Percentiles rank a stretch among this genome's conserved stretches.
These are phyloP conservation scores for Lactarius deliciosus DNA, from an alignment of 768 basidiomycete species.

Conservation along the genomic window DNA sequence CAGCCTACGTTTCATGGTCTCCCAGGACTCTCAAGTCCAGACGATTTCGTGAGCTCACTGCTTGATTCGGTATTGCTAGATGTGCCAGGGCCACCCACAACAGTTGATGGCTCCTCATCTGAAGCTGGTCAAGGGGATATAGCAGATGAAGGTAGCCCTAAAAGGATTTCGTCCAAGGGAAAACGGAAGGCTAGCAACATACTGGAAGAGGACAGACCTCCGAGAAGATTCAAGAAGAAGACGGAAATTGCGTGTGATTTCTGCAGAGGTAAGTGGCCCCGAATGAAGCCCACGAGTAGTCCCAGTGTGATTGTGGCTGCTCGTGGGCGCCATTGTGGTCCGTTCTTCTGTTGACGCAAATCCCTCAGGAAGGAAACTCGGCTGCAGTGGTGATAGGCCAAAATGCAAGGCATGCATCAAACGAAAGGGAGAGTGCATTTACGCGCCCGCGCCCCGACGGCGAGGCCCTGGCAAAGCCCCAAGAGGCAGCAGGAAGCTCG, in stretches of 20 bases:
- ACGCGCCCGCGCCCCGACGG: constrained; percentile 52
- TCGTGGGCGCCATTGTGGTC: constrained; percentile 19
- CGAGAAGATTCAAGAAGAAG: constrained; percentile 40
- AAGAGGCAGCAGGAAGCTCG: constrained; percentile 44
- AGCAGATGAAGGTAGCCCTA: constrained; percentile 15
- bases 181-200: constrained; percentile 18
- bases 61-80: constrained; percentile 20
- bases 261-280: constrained; percentile 59
- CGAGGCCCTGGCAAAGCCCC: constrained; percentile 77
- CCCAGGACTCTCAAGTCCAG: constrained; percentile 8
- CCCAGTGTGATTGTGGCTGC: constrained; percentile 21
- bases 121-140: constrained; percentile 22
- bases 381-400: constrained; percentile 68
- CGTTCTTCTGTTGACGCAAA: constrained; percentile 21
- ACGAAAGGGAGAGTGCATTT: constrained; percentile 53
- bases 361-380: constrained; percentile 64
- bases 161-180: constrained; percentile 13
- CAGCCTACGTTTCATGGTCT: constrained; percentile 7
- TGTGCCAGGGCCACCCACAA: constrained; percentile 13
- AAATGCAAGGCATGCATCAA: constrained; percentile 60
- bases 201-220: constrained; percentile 14
- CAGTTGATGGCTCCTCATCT: constrained; percentile 23
- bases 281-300: constrained; percentile 13
- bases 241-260: constrained; percentile 72
- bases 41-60: constrained; percentile 19